These are phyloP conservation scores for Collybia sp. DNA, from an alignment of 768 basidiomycete genomes.

Conservation along the genomic window DNA sequence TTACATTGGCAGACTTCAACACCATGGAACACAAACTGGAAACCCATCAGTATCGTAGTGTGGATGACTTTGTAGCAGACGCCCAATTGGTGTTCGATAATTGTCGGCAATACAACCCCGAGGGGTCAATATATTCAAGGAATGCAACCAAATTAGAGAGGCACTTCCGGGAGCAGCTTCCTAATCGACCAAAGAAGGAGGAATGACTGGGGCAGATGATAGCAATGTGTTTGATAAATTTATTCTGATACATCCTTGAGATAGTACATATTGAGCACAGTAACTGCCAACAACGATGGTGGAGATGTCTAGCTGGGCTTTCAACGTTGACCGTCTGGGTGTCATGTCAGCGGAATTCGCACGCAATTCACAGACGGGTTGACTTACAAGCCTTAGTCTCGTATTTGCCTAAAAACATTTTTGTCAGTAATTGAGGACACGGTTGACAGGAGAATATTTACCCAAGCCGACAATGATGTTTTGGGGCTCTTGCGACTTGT, in stretches of 20 bases:
- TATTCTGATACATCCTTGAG: neutral
- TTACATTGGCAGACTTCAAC: constrained; percentile 58
- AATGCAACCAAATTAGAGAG: constrained; percentile 84
- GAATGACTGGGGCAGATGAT: neutral
- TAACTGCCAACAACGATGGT: neutral
- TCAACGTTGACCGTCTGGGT: constrained; percentile 49
- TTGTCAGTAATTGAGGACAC: constrained; percentile 1
- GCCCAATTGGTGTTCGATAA: constrained; percentile 86
- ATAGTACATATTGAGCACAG: neutral
- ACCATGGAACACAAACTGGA: constrained; percentile 92
- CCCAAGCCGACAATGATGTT: constrained; percentile 80
- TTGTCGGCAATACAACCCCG: constrained; percentile 84
- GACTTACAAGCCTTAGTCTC: constrained; percentile 42
- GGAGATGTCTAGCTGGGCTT: neutral
- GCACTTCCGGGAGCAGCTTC: constrained; percentile 55
- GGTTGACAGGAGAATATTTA: constrained; percentile 22
- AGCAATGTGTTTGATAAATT: neutral
- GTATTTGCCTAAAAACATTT: constrained; percentile 26
- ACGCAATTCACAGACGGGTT: neutral
- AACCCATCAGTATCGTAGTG: constrained; percentile 72
- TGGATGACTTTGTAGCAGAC: constrained; percentile 75
- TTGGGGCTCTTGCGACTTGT: constrained; percentile 64
- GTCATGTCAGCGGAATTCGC: neutral
- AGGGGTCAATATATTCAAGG: constrained; percentile 73
- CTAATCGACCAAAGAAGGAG: constrained; percentile 26